These are phyloP conservation scores for Globisporangium megalacanthum DNA, from an alignment of 352 stramenopile genomes.

Conservation along the genomic window DNA sequence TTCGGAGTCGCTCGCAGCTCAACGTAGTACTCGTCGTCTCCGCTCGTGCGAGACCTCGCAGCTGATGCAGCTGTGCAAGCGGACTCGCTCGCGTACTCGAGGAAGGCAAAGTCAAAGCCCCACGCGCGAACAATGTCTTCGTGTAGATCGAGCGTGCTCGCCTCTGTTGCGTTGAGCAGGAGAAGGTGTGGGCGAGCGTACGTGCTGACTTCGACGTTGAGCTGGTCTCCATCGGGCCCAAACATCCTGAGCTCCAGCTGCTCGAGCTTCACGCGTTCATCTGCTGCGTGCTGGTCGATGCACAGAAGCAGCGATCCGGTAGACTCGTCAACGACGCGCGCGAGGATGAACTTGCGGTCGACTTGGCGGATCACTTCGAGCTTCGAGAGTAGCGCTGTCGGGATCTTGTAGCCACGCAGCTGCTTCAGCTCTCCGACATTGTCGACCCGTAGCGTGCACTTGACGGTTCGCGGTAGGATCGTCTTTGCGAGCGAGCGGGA, in stretches of 20 bases:
- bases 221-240: slow-evolving; percentile 36
- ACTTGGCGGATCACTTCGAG: slow-evolving; percentile 85
- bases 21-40: slow-evolving; percentile 6
- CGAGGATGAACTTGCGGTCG: slow-evolving; percentile 90
- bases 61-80: not conserved
- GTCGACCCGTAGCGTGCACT: slow-evolving; percentile 26
- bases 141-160: slow-evolving; percentile 32
- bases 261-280: slow-evolving; percentile 87
- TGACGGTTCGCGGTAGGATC: slow-evolving; percentile 6
- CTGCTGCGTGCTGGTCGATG: slow-evolving; percentile 90
- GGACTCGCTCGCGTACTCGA: slow-evolving; percentile 5
- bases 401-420: slow-evolving; percentile 43
- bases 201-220: slow-evolving; percentile 46
- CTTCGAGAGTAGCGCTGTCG: slow-evolving; percentile 53
- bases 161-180: slow-evolving; percentile 51
- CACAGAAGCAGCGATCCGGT: slow-evolving; percentile 47
- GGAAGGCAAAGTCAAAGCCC: slow-evolving; percentile 70
- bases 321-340: slow-evolving; percentile 23
- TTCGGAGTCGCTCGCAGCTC: slow-evolving; percentile 43
- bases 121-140: slow-evolving; percentile 59
- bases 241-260: slow-evolving; percentile 72
- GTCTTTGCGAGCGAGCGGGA: not conserved
- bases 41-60: not conserved
- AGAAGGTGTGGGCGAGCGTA: slow-evolving; percentile 49
- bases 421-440: slow-evolving; percentile 20